Evolutionary conservation across 768 basidiomycete species (phyloP).

Genomic region (Tylopilus vinaceipallidus): DNA sequence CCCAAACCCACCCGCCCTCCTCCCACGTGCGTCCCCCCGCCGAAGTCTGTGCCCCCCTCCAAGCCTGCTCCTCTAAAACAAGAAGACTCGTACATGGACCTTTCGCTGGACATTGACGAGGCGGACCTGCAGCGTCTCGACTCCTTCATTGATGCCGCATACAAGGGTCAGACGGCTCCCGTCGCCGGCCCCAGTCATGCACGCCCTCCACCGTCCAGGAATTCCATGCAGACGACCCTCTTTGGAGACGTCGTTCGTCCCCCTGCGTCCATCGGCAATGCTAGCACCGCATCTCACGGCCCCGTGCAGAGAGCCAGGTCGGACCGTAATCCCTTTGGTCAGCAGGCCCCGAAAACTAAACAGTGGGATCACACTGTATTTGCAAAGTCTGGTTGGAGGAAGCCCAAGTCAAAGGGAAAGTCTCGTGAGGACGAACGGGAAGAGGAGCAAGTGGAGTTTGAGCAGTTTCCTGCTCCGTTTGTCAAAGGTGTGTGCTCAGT

Average conservation of each 20-base stretch:
- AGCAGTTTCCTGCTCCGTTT: constrained; percentile 83
- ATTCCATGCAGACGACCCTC: constrained; percentile 62
- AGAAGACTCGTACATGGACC: constrained; percentile 49
- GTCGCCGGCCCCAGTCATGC: constrained; percentile 38
- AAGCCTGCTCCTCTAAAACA: constrained; percentile 23
- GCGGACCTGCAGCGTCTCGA: constrained; percentile 54
- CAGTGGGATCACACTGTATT: constrained; percentile 90
- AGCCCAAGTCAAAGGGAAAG: constrained; percentile 53
- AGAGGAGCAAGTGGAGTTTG: constrained; percentile 68
- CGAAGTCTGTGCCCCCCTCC: constrained; percentile 12
- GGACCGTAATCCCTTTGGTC: constrained; percentile 44
- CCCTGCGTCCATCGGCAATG: constrained; percentile 31
- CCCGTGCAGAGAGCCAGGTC: constrained; percentile 45
- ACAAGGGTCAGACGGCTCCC: constrained; percentile 39
- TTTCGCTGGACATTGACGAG: constrained; percentile 57
- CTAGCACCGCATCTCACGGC: constrained; percentile 27
- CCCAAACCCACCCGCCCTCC: constrained; percentile 16
- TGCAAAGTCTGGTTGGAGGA: constrained; percentile 73
- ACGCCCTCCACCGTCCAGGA: constrained; percentile 29
- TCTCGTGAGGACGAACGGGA: constrained; percentile 51
- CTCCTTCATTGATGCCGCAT: constrained; percentile 47
- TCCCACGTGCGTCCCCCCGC: not conserved
- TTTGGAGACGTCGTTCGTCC: constrained; percentile 55
- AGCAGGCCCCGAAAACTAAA: constrained; percentile 67
- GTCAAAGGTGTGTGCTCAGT: constrained; percentile 51